Evolutionary conservation across 805 yeast species (phyloP), one percentile per base, ranked within the genome.

Genomic region (Nakazawaea siamensis): DNA sequence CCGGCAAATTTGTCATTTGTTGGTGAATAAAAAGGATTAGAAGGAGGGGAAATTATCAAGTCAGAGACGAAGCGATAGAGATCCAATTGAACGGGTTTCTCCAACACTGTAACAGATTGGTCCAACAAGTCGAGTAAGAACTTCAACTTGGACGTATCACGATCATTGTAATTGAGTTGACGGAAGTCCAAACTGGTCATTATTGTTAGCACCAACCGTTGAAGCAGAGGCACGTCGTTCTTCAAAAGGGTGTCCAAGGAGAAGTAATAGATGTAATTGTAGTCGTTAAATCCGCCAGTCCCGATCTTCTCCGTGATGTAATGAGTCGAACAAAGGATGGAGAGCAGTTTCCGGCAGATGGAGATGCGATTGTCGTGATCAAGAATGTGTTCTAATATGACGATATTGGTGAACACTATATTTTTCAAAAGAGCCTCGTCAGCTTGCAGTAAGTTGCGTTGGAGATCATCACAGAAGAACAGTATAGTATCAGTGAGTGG

Each of bases 261-360:
- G 4, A 75, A 54, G 28, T 66, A 58, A 43, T 72, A 72, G 12
- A 76, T 72, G 50, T 74, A 79, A 44, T 76, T 75, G 51, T 74
- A 80, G 10, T 72, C 64, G 38, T 73, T 75, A 47, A 76, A 76
- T 3, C 82, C 82, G 4, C 81, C 82, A 17, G 70, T 68, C 0
- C 84, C 84, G 7, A 76, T 66, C 16, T 68, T 57, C 19, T 68
- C 63, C 18, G 75, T 46, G 7, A 76, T 56, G 41, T 67, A 73
- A 42, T 70, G 63, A 33, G 66, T 30, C n/a, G n/a, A n/a, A n/a
- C n/a, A n/a, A n/a, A n/a, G n/a, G n/a, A n/a, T n/a, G n/a, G n/a
- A n/a, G n/a, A n/a, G n/a, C n/a, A 45, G n/a, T 4, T 9, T 6
- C 12, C 4, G 7, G 27, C 18, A 5, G 10, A 27, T 24, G 32